These are phyloP conservation scores for Leccinum rimulosum DNA, from an alignment of 768 basidiomycete genomes.

Conservation along the genomic window DNA sequence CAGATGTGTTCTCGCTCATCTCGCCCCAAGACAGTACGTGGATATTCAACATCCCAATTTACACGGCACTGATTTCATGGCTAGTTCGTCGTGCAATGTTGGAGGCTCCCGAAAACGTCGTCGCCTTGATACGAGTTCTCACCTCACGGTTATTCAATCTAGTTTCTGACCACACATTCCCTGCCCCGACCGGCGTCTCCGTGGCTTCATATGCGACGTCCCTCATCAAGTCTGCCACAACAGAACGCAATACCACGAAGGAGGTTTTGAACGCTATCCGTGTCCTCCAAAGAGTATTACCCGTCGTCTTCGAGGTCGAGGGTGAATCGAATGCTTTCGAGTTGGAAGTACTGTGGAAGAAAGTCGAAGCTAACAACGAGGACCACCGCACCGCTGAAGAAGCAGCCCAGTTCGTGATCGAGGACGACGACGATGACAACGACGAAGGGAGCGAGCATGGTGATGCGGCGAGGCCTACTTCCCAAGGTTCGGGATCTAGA, in stretches of 20 bases:
- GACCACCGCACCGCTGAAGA: conserved; percentile 25
- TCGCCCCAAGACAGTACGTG: conserved; percentile 79
- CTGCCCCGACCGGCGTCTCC: conserved; percentile 51
- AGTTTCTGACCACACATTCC: conserved; percentile 79
- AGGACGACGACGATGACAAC: conserved; percentile 59
- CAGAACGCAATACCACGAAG: conserved; percentile 70
- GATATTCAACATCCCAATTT: conserved; percentile 1
- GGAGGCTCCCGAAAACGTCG: conserved; percentile 83
- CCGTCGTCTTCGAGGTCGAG: conserved; percentile 83
- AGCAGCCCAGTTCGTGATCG: conserved; percentile 80
- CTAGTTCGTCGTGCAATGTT: conserved; percentile 79
- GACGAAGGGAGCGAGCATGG: conserved; percentile 42
- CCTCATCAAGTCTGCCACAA: conserved; percentile 57
- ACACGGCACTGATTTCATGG: conserved; percentile 3
- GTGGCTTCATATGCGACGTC: conserved; percentile 68
- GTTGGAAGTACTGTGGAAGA: conserved; percentile 80
- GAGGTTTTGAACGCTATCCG: conserved; percentile 93
- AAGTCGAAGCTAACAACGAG: conserved; percentile 45
- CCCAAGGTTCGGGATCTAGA: conserved; percentile 17
- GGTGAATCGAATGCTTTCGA: conserved; percentile 74
- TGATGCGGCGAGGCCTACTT: conserved; percentile 27
- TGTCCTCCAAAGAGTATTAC: conserved; percentile 83
- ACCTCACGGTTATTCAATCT: conserved; percentile 69
- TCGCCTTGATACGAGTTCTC: conserved; percentile 74
- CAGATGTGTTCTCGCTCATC: conserved; percentile 88